Evolutionary conservation across 2,329 filamentous ascomycete genomes (phyloP).

Genomic region (Talaromyces sp.): DNA sequence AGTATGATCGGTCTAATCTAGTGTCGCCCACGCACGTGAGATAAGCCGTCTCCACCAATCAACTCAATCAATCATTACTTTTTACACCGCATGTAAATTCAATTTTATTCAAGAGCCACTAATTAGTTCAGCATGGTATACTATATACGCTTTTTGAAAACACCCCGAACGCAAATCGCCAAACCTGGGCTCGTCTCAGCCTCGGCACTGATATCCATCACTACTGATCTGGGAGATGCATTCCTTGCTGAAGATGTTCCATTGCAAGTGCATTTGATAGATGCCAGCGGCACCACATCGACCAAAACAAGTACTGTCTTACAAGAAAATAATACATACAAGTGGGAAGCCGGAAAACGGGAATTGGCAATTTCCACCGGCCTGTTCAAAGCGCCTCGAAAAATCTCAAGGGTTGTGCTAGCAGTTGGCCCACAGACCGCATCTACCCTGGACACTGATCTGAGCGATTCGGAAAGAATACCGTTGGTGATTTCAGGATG

Average conservation of each 20-base stretch:
- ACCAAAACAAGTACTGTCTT: slow-evolving; percentile 17
- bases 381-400: slow-evolving; percentile 24
- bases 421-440: slow-evolving; percentile 23
- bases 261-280: slow-evolving; percentile 27
- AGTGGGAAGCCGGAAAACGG: slow-evolving; percentile 36
- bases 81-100: neutral
- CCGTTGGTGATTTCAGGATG: slow-evolving; percentile 57
- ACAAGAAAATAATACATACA: slow-evolving; percentile 24
- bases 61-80: neutral
- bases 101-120: neutral
- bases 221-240: slow-evolving; percentile 65
- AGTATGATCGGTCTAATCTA: neutral
- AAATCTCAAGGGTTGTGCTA: slow-evolving; percentile 27
- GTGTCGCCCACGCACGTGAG: slow-evolving; percentile 12
- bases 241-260: slow-evolving; percentile 51
- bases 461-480: slow-evolving; percentile 25
- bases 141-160: slow-evolving; percentile 67
- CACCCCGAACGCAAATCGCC: slow-evolving; percentile 50
- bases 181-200: slow-evolving; percentile 42
- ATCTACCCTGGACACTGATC: slow-evolving; percentile 20
- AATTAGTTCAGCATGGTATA: slow-evolving; percentile 46
- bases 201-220: slow-evolving; percentile 59
- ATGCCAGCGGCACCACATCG: slow-evolving; percentile 21
- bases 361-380: slow-evolving; percentile 34
- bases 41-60: slow-evolving; percentile 9